Evolutionary conservation across 2,329 filamentous ascomycete genomes (phyloP).

Genomic region (Fusarium transvaalense): DNA sequence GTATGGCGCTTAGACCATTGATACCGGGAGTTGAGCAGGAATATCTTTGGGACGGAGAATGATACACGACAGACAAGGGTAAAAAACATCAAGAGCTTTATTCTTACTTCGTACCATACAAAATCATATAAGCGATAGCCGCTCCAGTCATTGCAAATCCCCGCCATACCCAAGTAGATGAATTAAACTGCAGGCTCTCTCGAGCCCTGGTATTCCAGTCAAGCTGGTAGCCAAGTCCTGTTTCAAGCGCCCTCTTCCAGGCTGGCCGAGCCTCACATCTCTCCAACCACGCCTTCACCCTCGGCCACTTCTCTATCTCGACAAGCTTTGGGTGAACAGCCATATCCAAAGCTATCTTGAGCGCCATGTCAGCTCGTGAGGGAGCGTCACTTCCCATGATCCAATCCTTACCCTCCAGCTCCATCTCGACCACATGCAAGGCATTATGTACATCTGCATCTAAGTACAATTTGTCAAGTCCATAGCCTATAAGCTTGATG

Average conservation of each 20-base stretch:
- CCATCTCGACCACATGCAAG: not conserved
- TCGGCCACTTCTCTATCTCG: not conserved
- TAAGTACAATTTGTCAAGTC: not conserved
- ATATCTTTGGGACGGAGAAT: constrained; percentile 41
- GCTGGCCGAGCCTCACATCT: not conserved
- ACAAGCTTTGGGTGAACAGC: not conserved
- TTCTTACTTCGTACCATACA: not conserved
- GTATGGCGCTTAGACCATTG: constrained; percentile 62
- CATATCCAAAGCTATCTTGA: not conserved
- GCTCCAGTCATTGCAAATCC: accelerated
- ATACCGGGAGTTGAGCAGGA: constrained; percentile 51
- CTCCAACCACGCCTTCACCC: not conserved
- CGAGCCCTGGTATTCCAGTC: not conserved
- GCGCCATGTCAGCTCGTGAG: not conserved
- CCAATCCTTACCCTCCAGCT: not conserved
- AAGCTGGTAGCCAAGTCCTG: not conserved
- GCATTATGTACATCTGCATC: not conserved
- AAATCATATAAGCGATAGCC: accelerated
- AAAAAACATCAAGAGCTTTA: no score
- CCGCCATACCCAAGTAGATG: not conserved
- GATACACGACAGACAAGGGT: accelerated
- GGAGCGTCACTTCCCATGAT: not conserved
- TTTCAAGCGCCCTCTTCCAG: not conserved
- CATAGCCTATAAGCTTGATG: not conserved
- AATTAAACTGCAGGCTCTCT: not conserved